phyloP scores from a whole-genome alignment of 176 grass and related monocot species.

The Bonia amplexicaulis region DNA sequence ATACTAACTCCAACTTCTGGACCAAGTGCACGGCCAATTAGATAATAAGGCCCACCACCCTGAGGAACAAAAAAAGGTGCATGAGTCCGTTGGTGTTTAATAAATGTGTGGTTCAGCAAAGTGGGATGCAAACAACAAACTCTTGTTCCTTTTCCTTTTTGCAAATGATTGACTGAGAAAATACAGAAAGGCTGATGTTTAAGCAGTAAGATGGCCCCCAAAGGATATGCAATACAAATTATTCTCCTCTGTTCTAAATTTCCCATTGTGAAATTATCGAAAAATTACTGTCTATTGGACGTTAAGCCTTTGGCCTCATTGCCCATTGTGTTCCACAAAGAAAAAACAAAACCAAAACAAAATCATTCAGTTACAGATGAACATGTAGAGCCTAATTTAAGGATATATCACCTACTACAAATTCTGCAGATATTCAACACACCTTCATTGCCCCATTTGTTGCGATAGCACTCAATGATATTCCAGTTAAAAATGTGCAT shows the following conservation, averaged over 20 bases:
- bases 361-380: background rate
- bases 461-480: conserved; percentile 96
- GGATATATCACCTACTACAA: background rate
- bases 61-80: conserved; percentile 1
- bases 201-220: background rate
- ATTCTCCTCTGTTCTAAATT: background rate
- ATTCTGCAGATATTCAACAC: conserved; percentile 1
- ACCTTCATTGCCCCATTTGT: conserved; percentile 99
- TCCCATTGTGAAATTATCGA: background rate
- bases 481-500: conserved; percentile 85
- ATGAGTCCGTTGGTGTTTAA: background rate
- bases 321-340: background rate
- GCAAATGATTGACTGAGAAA: background rate
- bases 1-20: conserved; percentile 99
- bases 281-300: background rate
- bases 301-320: background rate
- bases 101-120: background rate
- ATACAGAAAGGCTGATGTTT: background rate
- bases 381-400: background rate
- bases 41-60: conserved; percentile 96
- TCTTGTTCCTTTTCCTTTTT: background rate
- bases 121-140: background rate
- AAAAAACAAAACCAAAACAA: background rate
- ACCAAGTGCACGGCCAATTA: conserved; percentile 87
- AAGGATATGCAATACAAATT: background rate